phyloP scores from a whole-genome alignment of 495 filamentous ascomycete species.

The Amniculicola lignicola region DNA sequence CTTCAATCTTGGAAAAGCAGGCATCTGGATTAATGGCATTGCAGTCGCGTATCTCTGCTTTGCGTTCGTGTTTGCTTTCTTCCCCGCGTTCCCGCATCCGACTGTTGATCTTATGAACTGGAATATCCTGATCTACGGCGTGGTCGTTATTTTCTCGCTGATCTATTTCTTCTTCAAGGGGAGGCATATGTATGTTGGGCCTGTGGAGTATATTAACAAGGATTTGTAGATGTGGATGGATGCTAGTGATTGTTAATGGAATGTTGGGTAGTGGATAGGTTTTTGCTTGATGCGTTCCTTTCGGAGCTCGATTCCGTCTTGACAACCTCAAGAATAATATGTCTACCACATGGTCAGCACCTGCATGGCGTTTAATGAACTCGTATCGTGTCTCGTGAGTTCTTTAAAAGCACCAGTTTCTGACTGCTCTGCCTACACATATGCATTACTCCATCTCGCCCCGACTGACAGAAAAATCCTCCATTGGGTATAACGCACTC shows the following conservation, averaged over 20 bases:
- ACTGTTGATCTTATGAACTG: conserved; percentile 35
- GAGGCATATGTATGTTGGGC: conserved; percentile 34
- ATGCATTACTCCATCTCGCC: too few relatives aligned
- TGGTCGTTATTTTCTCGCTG: conserved; percentile 29
- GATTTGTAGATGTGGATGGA: conserved; percentile 17
- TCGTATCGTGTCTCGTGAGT: too few relatives aligned
- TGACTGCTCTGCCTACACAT: too few relatives aligned
- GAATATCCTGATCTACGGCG: conserved; percentile 36
- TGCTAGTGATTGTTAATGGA: too few relatives aligned
- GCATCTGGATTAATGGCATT: conserved; percentile 31
- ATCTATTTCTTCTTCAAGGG: conserved; percentile 32
- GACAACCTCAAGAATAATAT: too few relatives aligned
- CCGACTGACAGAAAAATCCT: too few relatives aligned
- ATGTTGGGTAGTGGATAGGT: too few relatives aligned
- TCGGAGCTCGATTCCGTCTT: too few relatives aligned
- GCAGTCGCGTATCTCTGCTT: conserved; percentile 26
- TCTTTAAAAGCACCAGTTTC: too few relatives aligned
- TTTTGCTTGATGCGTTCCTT: too few relatives aligned
- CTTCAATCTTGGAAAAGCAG: conserved; percentile 25
- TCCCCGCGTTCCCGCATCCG: conserved; percentile 24
- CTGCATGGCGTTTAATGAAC: too few relatives aligned
- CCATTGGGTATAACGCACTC: conserved; percentile 1
- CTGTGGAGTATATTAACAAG: conserved; percentile 38
- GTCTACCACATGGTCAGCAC: too few relatives aligned
- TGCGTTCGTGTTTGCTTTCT: conserved; percentile 35